Percentiles rank a stretch among this genome's conserved stretches.
These are phyloP conservation scores for Neofusicoccum cordaticola DNA, from an alignment of 2,329 filamentous ascomycete genomes.

Conservation along the genomic window DNA sequence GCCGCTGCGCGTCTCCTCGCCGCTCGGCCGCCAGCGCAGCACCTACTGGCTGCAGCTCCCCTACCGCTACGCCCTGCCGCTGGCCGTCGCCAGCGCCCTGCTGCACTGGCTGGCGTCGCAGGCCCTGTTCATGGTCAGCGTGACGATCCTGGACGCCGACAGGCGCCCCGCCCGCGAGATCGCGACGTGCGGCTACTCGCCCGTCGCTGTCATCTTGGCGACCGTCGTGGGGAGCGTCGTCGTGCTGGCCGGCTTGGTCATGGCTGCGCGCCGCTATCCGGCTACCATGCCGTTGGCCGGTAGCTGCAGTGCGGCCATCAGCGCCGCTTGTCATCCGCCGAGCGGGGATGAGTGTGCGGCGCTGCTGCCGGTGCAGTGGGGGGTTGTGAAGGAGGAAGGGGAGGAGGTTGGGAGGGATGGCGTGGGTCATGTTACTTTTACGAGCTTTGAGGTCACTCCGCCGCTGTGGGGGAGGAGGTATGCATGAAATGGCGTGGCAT, in stretches of 20 bases:
- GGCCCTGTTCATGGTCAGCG: constrained; percentile 40
- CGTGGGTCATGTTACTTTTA: constrained; percentile 23
- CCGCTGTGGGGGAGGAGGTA: constrained; percentile 21
- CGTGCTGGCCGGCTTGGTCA: constrained; percentile 17
- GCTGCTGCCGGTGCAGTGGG: constrained; percentile 29
- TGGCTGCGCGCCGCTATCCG: constrained; percentile 22
- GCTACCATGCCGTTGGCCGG: constrained; percentile 29
- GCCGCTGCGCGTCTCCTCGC: constrained; percentile 37
- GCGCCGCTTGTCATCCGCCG: constrained; percentile 31
- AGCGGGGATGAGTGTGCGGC: constrained; percentile 21
- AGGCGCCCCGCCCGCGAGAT: not conserved
- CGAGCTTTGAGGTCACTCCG: constrained; percentile 21
- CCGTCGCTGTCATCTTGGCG: constrained; percentile 20
- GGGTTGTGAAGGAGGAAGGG: constrained; percentile 20
- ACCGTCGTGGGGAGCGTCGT: constrained; percentile 18
- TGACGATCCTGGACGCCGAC: constrained; percentile 19
- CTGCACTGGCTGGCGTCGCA: constrained; percentile 48
- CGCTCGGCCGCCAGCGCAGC: constrained; percentile 34
- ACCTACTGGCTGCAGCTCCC: constrained; percentile 45
- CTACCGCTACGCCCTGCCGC: constrained; percentile 36
- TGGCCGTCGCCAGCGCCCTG: constrained; percentile 30
- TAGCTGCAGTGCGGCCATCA: constrained; percentile 32
- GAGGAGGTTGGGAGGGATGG: not conserved
- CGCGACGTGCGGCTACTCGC: constrained; percentile 18
- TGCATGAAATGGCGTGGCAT: not conserved